Conservation (phyloP, 495 filamentous ascomycete genomes). For the Hypoxylon lenormandii region DNA sequence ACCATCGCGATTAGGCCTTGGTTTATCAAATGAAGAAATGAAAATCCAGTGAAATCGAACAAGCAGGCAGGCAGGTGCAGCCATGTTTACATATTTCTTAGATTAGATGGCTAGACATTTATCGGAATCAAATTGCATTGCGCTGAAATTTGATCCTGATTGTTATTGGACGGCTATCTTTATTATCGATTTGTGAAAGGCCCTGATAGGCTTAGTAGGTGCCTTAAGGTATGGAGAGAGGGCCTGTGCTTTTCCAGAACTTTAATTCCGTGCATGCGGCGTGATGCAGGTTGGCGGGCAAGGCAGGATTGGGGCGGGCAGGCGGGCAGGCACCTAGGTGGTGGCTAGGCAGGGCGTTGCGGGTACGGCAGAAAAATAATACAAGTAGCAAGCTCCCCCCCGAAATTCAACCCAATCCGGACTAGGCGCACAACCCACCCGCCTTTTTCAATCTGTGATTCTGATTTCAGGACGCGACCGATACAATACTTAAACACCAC, state of each 20-base stretch:
- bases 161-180: not conserved
- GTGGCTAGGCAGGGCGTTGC: constrained; percentile 12
- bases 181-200: not conserved
- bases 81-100: constrained; percentile 4
- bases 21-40: not conserved
- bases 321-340: too few species aligned
- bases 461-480: constrained; percentile 57
- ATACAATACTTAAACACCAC: constrained; percentile 65
- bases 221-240: too few species aligned
- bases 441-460: constrained; percentile 61
- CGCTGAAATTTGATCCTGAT: not conserved
- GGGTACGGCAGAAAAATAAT: too few species aligned
- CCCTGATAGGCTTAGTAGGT: constrained; percentile 17
- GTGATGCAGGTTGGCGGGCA: too few species aligned
- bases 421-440: constrained; percentile 56
- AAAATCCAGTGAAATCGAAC: not conserved
- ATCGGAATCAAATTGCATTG: not conserved
- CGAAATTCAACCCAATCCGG: constrained; percentile 51
- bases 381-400: constrained; percentile 40
- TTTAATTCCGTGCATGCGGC: constrained; percentile 30
- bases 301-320: too few species aligned
- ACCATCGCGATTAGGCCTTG: not conserved
- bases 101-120: not conserved
- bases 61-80: not conserved
- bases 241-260: constrained; percentile 24